Evolutionary conservation across 352 stramenopile genomes (phyloP).

Genomic region (Phytophthora sp.): DNA sequence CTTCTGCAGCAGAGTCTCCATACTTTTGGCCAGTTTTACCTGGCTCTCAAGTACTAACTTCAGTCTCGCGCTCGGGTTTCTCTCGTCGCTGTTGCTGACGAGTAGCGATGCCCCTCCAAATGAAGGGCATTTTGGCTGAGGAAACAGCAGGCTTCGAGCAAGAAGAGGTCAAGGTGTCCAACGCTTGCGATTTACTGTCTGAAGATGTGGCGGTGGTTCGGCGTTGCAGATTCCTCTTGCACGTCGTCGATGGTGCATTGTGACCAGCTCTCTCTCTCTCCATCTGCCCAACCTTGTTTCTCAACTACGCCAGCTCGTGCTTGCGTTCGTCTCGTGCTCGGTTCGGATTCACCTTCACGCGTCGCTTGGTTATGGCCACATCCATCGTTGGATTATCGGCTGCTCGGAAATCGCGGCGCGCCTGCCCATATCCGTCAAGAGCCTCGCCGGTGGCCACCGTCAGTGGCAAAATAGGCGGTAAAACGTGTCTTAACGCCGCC

Average conservation of each 20-base stretch:
- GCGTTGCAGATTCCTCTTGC: constrained; percentile 14
- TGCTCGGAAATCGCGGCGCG: constrained; percentile 3
- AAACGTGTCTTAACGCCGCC: neutral
- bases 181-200: neutral
- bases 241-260: constrained; percentile 22
- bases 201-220: constrained; percentile 4
- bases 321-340: constrained; percentile 41
- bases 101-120: constrained; percentile 56
- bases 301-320: constrained; percentile 41
- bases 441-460: constrained; percentile 13
- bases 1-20: constrained; percentile 57
- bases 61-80: constrained; percentile 55
- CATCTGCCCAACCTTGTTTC: constrained; percentile 43
- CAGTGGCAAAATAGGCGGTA: constrained; percentile 12
- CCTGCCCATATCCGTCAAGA: constrained; percentile 3
- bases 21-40: constrained; percentile 51
- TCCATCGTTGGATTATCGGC: constrained; percentile 11
- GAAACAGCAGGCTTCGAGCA: constrained; percentile 2
- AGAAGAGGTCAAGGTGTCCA: constrained; percentile 3
- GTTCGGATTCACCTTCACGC: constrained; percentile 40
- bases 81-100: constrained; percentile 49
- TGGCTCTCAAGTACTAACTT: constrained; percentile 57
- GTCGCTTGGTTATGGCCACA: constrained; percentile 36
- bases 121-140: constrained; percentile 18
- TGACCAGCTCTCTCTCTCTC: constrained; percentile 38